Conservation (phyloP, 2,329 filamentous ascomycete species). For the Zymoseptoria tritici region DNA sequence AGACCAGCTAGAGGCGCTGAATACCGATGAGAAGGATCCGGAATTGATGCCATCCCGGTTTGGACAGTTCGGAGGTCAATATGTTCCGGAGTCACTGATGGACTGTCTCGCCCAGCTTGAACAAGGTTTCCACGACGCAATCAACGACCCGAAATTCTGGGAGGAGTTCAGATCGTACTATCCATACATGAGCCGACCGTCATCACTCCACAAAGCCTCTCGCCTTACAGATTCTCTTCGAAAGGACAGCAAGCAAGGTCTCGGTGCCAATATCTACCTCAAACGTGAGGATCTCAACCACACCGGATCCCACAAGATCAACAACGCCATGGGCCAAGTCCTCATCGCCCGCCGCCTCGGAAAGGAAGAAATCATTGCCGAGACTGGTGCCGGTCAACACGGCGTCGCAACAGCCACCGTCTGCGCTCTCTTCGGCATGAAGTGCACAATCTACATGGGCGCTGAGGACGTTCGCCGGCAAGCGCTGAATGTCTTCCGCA, state of each 20-base stretch:
- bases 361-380: conserved; percentile 95
- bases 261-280: conserved; percentile 92
- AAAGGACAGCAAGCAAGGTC: conserved; percentile 43
- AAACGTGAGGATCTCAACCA: conserved; percentile 98
- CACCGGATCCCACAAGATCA: conserved; percentile 98
- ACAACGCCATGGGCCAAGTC: conserved; percentile 92
- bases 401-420: conserved; percentile 96
- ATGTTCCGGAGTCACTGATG: conserved; percentile 96
- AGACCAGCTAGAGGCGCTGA: conserved; percentile 78
- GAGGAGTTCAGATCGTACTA: conserved; percentile 95
- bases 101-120: conserved; percentile 89
- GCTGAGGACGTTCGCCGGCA: conserved; percentile 94
- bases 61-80: conserved; percentile 93
- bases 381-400: conserved; percentile 95
- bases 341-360: conserved; percentile 77
- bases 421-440: conserved; percentile 96
- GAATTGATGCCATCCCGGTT: conserved; percentile 73
- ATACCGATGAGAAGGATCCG: conserved; percentile 47
- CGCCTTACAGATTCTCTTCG: conserved; percentile 62
- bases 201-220: conserved; percentile 81
- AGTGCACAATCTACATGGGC: conserved; percentile 97
- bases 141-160: conserved; percentile 88
- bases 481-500: conserved; percentile 95
- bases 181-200: conserved; percentile 92
- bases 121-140: conserved; percentile 79